Evolutionary conservation across 2,329 filamentous ascomycete genomes (phyloP).

Genomic region (Epichloe sylvatica): DNA sequence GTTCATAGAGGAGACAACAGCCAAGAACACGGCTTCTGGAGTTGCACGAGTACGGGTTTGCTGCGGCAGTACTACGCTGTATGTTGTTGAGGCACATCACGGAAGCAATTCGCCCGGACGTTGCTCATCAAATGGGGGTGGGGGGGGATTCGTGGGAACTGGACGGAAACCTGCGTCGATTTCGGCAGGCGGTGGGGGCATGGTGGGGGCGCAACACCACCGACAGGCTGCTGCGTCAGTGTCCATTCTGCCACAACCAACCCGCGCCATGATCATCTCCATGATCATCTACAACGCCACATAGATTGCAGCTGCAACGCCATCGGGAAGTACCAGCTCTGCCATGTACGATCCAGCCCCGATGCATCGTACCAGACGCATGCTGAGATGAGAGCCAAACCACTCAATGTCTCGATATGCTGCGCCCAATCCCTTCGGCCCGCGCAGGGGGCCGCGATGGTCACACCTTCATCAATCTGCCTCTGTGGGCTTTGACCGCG

Average conservation of each 20-base stretch:
- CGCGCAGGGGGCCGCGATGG: constrained; percentile 36
- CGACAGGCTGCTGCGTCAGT: background rate
- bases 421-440: constrained; percentile 23
- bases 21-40: too few relatives aligned
- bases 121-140: too few relatives aligned
- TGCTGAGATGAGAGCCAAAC: constrained; percentile 9
- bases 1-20: too few relatives aligned
- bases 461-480: constrained; percentile 41
- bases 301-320: background rate
- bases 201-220: background rate
- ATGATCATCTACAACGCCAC: background rate
- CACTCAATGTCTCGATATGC: constrained; percentile 29
- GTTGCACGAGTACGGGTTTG: too few relatives aligned
- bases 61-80: too few relatives aligned
- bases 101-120: too few relatives aligned
- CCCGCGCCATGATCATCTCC: background rate
- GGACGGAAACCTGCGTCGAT: background rate
- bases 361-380: background rate
- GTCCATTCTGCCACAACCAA: background rate
- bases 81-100: too few relatives aligned
- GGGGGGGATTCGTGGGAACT: background rate
- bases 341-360: constrained; percentile 4
- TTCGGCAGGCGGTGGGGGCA: background rate
- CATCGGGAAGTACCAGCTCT: constrained; percentile 3
- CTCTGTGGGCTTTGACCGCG: constrained; percentile 31